These are phyloP conservation scores for Malus hybrid DNA, from an alignment of 331 rosid species.

Conservation along the genomic window DNA sequence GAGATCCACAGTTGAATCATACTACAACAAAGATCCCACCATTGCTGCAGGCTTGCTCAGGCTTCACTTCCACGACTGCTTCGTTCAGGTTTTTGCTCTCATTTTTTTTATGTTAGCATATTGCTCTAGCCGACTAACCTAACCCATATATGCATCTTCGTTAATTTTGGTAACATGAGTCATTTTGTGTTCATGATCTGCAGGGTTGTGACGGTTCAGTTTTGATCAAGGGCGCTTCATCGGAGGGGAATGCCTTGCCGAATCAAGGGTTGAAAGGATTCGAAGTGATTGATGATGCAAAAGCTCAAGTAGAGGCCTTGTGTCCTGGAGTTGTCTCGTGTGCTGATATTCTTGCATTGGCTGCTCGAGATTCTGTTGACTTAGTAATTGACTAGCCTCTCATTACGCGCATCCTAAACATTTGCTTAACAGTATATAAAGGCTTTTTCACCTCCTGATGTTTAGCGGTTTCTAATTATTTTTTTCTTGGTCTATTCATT, in stretches of 20 bases:
- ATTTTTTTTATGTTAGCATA: not conserved
- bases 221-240: slow-evolving; percentile 34
- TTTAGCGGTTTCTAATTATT: too few species aligned
- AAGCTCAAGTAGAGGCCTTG: slow-evolving; percentile 48
- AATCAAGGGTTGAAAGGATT: slow-evolving; percentile 69
- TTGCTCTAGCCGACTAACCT: rapidly evolving
- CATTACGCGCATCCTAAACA: too few species aligned
- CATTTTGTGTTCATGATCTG: not conserved
- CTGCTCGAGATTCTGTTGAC: slow-evolving; percentile 62
- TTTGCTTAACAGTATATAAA: too few species aligned
- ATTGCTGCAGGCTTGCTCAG: slow-evolving; percentile 63
- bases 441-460: too few species aligned
- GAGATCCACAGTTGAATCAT: slow-evolving; percentile 50
- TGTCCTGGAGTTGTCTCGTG: slow-evolving; percentile 56
- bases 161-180: not conserved
- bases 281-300: slow-evolving; percentile 75
- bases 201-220: slow-evolving; percentile 83
- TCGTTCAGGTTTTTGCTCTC: slow-evolving; percentile 44
- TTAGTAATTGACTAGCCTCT: slow-evolving; percentile 28
- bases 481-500: not conserved
- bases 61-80: slow-evolving; percentile 79
- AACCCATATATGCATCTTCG: not conserved
- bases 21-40: slow-evolving; percentile 54
- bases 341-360: slow-evolving; percentile 69
- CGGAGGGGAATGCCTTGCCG: slow-evolving; percentile 46